Percentiles rank a stretch among this genome's conserved stretches.
Evolutionary conservation across 2,329 filamentous ascomycete species (phyloP).

Genomic region (Hymenoscyphus fructigenus): DNA sequence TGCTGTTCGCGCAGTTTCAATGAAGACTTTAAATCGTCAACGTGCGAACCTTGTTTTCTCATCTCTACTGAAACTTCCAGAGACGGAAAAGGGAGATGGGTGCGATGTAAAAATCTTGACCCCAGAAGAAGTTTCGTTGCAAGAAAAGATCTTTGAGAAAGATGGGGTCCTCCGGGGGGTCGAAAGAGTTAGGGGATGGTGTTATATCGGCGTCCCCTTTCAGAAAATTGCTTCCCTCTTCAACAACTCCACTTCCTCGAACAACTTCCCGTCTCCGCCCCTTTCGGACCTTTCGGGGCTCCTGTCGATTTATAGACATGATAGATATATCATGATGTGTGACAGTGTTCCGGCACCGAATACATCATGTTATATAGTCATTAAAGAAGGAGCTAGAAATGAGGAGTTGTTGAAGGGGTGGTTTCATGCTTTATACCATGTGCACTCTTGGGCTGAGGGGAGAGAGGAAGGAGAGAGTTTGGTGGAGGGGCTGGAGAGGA

Average conservation of each 20-base stretch:
- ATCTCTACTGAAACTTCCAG: slow-evolving; percentile 44
- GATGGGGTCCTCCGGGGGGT: slow-evolving; percentile 48
- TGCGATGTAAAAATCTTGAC: slow-evolving; percentile 46
- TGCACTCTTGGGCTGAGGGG: neutral
- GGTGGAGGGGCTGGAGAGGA: slow-evolving; percentile 14
- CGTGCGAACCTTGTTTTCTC: slow-evolving; percentile 77
- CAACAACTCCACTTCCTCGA: neutral
- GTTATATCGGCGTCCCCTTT: slow-evolving; percentile 53
- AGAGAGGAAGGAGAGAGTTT: slow-evolving; percentile 5
- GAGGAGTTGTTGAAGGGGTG: slow-evolving; percentile 58
- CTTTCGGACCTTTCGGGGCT: slow-evolving; percentile 38
- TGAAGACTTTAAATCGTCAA: slow-evolving; percentile 83
- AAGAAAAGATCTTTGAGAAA: slow-evolving; percentile 32
- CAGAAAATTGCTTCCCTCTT: slow-evolving; percentile 27
- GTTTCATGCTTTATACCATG: slow-evolving; percentile 55
- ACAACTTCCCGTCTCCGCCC: slow-evolving; percentile 25
- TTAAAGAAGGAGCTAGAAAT: slow-evolving; percentile 58
- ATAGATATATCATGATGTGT: slow-evolving; percentile 63
- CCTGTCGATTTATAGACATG: slow-evolving; percentile 48
- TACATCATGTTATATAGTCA: slow-evolving; percentile 53
- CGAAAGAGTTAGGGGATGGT: slow-evolving; percentile 46
- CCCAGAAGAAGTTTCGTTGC: slow-evolving; percentile 61
- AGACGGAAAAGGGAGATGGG: neutral
- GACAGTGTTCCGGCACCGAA: slow-evolving; percentile 36
- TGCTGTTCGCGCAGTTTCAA: slow-evolving; percentile 79